phyloP scores from a whole-genome alignment of 2,329 filamentous ascomycete genomes.

The Thielaviopsis ethacetica region DNA sequence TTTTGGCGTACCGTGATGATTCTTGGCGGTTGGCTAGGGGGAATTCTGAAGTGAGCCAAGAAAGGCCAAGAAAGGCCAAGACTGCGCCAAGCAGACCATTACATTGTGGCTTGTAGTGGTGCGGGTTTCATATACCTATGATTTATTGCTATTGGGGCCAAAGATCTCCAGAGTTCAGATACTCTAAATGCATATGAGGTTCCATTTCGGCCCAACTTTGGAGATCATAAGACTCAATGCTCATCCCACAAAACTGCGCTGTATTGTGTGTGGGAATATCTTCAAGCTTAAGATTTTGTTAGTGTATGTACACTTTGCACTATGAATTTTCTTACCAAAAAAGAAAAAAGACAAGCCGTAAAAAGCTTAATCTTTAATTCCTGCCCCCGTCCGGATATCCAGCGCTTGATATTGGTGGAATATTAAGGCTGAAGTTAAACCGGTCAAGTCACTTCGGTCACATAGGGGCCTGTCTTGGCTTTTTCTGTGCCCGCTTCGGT shows the following conservation, averaged over 20 bases:
- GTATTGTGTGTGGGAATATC: too few species aligned
- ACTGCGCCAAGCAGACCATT: background rate
- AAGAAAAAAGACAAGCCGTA: background rate
- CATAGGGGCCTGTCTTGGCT: background rate
- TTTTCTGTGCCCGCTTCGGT: too few species aligned
- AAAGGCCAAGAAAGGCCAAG: background rate
- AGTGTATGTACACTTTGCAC: too few species aligned
- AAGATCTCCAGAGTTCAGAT: background rate
- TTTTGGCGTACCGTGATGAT: background rate
- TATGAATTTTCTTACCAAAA: background rate
- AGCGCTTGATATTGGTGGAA: background rate
- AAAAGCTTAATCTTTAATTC: background rate
- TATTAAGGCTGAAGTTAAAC: background rate
- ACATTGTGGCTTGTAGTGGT: background rate
- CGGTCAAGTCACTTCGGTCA: background rate
- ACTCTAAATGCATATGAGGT: background rate
- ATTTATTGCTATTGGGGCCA: background rate
- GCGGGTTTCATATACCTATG: background rate
- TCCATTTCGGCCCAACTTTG: background rate
- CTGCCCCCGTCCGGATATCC: background rate
- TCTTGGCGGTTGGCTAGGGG: background rate
- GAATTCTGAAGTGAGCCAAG: background rate
- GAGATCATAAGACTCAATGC: background rate
- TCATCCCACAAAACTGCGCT: too few species aligned
- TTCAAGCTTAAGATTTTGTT: too few species aligned